Conservation (phyloP, 2,329 filamentous ascomycete species). For the Colletotrichum cordylinicola region DNA sequence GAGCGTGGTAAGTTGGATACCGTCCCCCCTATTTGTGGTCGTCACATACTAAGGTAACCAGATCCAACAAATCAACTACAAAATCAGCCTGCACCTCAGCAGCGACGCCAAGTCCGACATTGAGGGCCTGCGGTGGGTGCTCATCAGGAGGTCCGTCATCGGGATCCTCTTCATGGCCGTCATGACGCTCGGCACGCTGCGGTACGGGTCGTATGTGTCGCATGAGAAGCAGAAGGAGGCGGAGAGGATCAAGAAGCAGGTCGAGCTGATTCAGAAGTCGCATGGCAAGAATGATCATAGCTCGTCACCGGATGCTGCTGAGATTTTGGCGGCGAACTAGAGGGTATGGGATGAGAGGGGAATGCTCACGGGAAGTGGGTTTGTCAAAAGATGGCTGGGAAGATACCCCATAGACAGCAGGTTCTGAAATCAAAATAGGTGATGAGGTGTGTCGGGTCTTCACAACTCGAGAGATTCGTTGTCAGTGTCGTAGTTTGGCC, state of each 20-base stretch:
- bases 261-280: slow-evolving; percentile 47
- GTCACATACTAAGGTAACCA: slow-evolving; percentile 36
- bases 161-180: slow-evolving; percentile 72
- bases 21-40: neutral
- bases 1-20: slow-evolving; percentile 65
- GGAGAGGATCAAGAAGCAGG: slow-evolving; percentile 47
- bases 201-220: slow-evolving; percentile 63
- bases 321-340: slow-evolving; percentile 63
- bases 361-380: no score
- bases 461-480: no score
- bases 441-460: no score
- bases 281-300: slow-evolving; percentile 52
- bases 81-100: slow-evolving; percentile 89
- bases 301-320: slow-evolving; percentile 57
- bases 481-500: no score
- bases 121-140: slow-evolving; percentile 88
- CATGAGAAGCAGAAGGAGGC: slow-evolving; percentile 55
- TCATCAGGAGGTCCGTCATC: slow-evolving; percentile 67
- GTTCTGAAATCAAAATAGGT: no score
- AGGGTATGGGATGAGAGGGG: neutral
- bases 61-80: slow-evolving; percentile 95
- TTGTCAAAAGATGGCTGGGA: no score
- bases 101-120: slow-evolving; percentile 92
- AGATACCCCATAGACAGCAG: no score
- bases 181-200: slow-evolving; percentile 62